Evolutionary conservation across 2,329 filamentous ascomycete genomes (phyloP).

Genomic region (Colletotrichum theobromicola): DNA sequence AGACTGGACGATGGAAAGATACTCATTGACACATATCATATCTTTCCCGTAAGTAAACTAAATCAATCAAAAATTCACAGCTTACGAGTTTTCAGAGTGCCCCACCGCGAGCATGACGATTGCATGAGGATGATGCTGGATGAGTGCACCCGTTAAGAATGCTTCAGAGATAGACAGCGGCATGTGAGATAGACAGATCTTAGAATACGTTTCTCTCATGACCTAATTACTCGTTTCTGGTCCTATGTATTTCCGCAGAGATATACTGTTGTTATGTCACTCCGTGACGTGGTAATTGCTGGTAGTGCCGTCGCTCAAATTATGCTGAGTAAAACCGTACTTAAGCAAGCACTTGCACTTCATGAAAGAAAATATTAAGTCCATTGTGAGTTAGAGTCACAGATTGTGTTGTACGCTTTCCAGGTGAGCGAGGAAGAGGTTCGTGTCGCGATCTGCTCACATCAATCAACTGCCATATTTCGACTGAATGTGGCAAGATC

Average conservation of each 20-base stretch:
- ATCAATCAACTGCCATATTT: neutral
- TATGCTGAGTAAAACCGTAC: neutral
- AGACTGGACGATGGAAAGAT: neutral
- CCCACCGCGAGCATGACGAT: neutral
- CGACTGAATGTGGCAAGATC: neutral
- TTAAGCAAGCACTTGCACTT: rapidly evolving
- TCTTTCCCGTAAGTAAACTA: neutral
- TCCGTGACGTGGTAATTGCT: neutral
- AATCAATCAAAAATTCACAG: neutral
- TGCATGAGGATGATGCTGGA: neutral
- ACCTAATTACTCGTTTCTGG: neutral
- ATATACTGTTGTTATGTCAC: neutral
- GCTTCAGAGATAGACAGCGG: neutral
- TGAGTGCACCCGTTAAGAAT: neutral
- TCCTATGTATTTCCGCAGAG: neutral
- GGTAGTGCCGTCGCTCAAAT: neutral
- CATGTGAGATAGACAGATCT: neutral
- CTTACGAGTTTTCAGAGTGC: neutral
- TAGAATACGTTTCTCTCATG: rapidly evolving
- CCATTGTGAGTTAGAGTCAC: neutral
- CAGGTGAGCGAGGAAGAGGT: neutral
- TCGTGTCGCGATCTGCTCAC: neutral
- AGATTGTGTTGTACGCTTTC: neutral
- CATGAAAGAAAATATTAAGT: rapidly evolving
- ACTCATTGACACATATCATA: neutral